phyloP scores from a whole-genome alignment of 163 green algal genomes.

The Volvox carteri region DNA sequence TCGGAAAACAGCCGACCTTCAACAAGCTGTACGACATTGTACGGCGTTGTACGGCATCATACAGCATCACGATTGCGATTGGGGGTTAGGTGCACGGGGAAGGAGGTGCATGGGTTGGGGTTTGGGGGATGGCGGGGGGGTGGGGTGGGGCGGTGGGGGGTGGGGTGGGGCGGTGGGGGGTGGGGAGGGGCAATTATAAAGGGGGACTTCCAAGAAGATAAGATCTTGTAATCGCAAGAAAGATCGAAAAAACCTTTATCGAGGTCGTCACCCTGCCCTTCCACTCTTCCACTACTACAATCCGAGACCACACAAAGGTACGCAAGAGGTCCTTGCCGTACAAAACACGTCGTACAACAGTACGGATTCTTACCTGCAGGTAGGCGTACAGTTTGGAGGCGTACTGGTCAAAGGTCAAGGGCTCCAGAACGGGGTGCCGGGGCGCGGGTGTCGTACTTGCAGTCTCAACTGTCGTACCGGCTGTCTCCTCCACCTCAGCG shows the following conservation, averaged over 20 bases:
- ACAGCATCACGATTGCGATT: neutral
- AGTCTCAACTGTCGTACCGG: too few relatives aligned
- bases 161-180: neutral
- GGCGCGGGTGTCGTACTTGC: too few relatives aligned
- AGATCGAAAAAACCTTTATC: too few relatives aligned
- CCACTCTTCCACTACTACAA: too few relatives aligned
- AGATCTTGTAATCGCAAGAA: too few relatives aligned
- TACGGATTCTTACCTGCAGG: constrained; percentile 79
- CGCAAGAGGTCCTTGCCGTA: neutral
- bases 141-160: neutral
- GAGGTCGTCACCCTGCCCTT: too few relatives aligned
- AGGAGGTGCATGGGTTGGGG: neutral
- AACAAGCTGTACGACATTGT: constrained; percentile 74
- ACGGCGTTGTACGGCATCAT: too few relatives aligned
- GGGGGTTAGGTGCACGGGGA: neutral
- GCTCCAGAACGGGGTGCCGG: constrained; percentile 6
- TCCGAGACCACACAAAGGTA: too few relatives aligned
- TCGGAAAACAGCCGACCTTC: constrained; percentile 95
- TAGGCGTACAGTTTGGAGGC: constrained; percentile 81
- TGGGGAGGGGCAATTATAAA: neutral
- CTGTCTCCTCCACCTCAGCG: constrained; percentile 66
- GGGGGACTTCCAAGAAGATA: too few relatives aligned
- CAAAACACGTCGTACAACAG: too few relatives aligned
- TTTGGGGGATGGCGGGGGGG: neutral
- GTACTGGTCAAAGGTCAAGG: constrained; percentile 78